These are phyloP conservation scores for Petrea volubilis DNA, from an alignment of 257 asterid species.

Conservation along the genomic window DNA sequence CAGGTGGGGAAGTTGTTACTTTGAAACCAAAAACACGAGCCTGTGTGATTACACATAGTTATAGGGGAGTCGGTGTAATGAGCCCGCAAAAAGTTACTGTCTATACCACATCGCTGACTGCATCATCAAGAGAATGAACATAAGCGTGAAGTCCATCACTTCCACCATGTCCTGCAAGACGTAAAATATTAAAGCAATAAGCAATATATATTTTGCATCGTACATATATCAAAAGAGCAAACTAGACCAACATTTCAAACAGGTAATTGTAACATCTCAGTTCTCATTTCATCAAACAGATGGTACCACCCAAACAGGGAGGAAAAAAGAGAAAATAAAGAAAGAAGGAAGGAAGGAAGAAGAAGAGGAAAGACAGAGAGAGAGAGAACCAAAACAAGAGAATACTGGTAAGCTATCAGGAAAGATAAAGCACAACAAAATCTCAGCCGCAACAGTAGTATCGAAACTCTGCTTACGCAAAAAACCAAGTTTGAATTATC, in stretches of 20 bases:
- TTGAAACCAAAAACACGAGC: too few relatives aligned
- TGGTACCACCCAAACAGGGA: too few relatives aligned
- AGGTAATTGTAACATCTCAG: not conserved
- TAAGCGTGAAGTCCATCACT: slow-evolving; percentile 97
- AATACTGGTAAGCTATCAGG: not conserved
- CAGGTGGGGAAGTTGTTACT: too few relatives aligned
- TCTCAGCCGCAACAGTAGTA: not conserved
- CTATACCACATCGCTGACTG: slow-evolving; percentile 74
- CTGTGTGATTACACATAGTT: too few relatives aligned
- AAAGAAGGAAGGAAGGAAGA: too few relatives aligned
- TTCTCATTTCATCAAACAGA: not conserved
- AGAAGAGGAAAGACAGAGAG: too few relatives aligned
- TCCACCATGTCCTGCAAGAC: slow-evolving; percentile 83
- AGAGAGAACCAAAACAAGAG: not conserved
- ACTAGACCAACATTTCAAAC: not conserved
- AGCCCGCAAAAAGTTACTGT: too few relatives aligned
- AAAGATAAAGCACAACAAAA: not conserved
- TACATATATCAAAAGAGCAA: not conserved
- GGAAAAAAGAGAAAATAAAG: too few relatives aligned
- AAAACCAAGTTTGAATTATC: too few relatives aligned
- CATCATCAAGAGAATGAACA: slow-evolving; percentile 82
- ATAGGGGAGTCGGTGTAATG: too few relatives aligned
- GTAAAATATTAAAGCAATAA: slow-evolving; percentile 4
- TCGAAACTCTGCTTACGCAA: too few relatives aligned
- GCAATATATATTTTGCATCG: not conserved